phyloP scores from a whole-genome alignment of 129 eudicot genomes.

The Lactuca saligna region DNA sequence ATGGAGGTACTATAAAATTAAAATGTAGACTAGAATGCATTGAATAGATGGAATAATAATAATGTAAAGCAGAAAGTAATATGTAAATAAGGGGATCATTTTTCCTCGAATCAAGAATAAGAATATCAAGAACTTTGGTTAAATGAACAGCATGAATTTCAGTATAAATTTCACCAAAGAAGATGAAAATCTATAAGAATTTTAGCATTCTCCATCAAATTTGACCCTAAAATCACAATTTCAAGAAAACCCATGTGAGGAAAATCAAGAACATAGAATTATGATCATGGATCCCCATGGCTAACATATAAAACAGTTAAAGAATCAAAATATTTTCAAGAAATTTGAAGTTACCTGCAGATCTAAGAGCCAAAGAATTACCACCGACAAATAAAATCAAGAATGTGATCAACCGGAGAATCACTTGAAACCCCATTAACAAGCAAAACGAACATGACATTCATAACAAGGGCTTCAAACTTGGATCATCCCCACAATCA shows the following conservation, averaged over 20 bases:
- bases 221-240: slow-evolving; percentile 11
- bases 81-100: neutral
- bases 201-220: slow-evolving; percentile 11
- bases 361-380: slow-evolving; percentile 43
- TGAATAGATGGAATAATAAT: neutral
- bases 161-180: slow-evolving; percentile 10
- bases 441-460: slow-evolving; percentile 26
- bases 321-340: slow-evolving; percentile 7
- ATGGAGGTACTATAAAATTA: neutral
- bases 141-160: slow-evolving; percentile 8
- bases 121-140: slow-evolving; percentile 22
- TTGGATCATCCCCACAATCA: slow-evolving; percentile 34
- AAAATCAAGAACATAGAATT: slow-evolving; percentile 19
- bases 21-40: neutral
- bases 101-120: slow-evolving; percentile 7
- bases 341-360: slow-evolving; percentile 58
- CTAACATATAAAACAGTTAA: slow-evolving; percentile 6
- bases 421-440: slow-evolving; percentile 54
- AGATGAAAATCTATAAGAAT: slow-evolving; percentile 7
- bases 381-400: slow-evolving; percentile 39
- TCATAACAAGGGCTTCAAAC: slow-evolving; percentile 23
- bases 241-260: slow-evolving; percentile 14
- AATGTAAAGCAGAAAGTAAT: neutral
- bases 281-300: slow-evolving; percentile 4
- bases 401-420: slow-evolving; percentile 38